Conservation (phyloP, 2,329 filamentous ascomycete genomes). For the Chaetothyriales sp. region DNA sequence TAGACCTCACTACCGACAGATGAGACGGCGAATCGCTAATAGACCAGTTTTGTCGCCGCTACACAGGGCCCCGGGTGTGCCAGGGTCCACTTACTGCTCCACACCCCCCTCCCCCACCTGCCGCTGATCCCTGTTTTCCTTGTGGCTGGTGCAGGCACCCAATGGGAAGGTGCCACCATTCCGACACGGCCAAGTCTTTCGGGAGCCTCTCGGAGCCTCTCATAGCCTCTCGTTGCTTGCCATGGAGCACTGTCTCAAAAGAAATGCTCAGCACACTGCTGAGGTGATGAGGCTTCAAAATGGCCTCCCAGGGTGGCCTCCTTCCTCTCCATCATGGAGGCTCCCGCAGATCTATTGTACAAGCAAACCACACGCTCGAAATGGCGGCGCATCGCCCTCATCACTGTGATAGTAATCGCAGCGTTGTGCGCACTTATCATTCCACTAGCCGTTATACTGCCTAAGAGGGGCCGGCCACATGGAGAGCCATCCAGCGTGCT, state of each 20-base stretch:
- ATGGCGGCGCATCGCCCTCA: neutral
- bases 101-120: neutral
- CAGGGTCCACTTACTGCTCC: neutral
- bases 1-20: neutral
- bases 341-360: neutral
- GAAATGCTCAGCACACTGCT: neutral
- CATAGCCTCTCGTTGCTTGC: neutral
- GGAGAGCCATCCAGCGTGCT: conserved; percentile 20
- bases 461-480: neutral
- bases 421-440: neutral
- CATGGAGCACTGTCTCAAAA: neutral
- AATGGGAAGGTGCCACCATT: neutral
- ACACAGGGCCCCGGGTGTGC: neutral
- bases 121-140: neutral
- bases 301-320: neutral
- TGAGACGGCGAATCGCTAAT: neutral
- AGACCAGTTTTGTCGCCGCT: neutral
- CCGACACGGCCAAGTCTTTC: neutral
- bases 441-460: neutral
- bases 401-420: neutral
- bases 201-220: neutral
- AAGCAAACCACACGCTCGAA: neutral
- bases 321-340: neutral
- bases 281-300: neutral
- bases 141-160: neutral